These are phyloP conservation scores for Crithidia fasciculata DNA, from an alignment of 208 protist genomes.

Conservation along the genomic window DNA sequence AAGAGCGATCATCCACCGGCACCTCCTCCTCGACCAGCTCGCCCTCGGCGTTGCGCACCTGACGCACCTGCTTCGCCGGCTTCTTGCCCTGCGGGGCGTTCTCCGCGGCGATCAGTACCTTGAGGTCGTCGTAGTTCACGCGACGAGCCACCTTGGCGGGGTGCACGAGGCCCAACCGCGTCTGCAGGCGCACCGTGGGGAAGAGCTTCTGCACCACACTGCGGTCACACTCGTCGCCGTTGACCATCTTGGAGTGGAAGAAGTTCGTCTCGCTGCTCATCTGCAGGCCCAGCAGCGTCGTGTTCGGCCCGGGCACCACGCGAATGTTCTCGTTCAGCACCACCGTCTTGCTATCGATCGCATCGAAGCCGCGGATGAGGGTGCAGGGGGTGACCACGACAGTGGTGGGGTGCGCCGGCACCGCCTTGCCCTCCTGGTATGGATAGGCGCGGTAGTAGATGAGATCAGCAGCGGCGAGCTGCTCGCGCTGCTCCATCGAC, in stretches of 20 bases:
- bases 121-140: constrained; percentile 80
- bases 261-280: constrained; percentile 78
- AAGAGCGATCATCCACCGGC: constrained; percentile 71
- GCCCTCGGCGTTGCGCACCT: constrained; percentile 54
- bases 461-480: constrained; percentile 52
- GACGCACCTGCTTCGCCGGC: constrained; percentile 41
- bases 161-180: constrained; percentile 50
- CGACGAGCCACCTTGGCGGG: constrained; percentile 37
- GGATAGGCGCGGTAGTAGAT: constrained; percentile 78
- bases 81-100: constrained; percentile 30
- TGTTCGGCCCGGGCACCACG: constrained; percentile 60
- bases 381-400: constrained; percentile 79
- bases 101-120: constrained; percentile 32
- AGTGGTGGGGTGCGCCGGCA: constrained; percentile 30
- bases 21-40: constrained; percentile 74
- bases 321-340: constrained; percentile 73
- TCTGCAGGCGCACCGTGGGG: constrained; percentile 63
- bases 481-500: constrained; percentile 46
- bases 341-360: constrained; percentile 73
- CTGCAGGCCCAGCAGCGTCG: constrained; percentile 73
- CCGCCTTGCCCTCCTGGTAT: constrained; percentile 21
- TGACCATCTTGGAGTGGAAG: constrained; percentile 88
- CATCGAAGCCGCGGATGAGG: constrained; percentile 86
- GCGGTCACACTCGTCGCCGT: constrained; percentile 86
- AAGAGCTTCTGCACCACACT: constrained; percentile 83